Evolutionary conservation across 306 rosid species (phyloP).

Genomic region (Cyclanthera cordifolia): DNA sequence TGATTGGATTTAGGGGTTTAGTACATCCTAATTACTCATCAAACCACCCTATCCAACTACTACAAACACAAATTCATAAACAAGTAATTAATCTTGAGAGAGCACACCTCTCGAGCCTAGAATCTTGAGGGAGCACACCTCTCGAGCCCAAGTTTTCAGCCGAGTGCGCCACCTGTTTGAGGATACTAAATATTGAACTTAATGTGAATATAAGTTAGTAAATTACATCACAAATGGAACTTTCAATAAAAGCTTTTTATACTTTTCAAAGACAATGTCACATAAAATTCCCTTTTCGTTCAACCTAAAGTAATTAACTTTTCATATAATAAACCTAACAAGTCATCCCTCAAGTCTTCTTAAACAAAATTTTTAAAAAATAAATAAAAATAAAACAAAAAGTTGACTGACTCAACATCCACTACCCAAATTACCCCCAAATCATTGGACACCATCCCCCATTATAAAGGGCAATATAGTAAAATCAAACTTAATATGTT

Average conservation of each 20-base stretch:
- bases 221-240: background rate
- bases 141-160: too few species aligned
- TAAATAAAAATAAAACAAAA: background rate
- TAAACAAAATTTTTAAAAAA: background rate
- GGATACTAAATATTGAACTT: too few species aligned
- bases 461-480: background rate
- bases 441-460: background rate
- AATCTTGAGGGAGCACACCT: too few species aligned
- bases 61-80: too few species aligned
- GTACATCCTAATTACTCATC: too few species aligned
- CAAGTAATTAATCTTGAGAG: too few species aligned
- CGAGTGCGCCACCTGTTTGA: too few species aligned
- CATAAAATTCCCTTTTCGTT: background rate
- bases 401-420: background rate
- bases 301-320: background rate
- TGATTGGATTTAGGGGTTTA: too few species aligned
- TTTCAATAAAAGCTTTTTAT: background rate
- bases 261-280: background rate
- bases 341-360: constrained; percentile 1
- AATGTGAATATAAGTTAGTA: too few species aligned
- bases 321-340: background rate
- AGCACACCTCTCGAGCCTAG: too few species aligned
- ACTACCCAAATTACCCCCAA: background rate
- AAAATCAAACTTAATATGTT: background rate
- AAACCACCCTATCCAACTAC: too few species aligned